Evolutionary conservation across 345 rosid genomes (phyloP), one percentile per base, ranked within the genome.

Genomic region (Rhizophora apiculata): DNA sequence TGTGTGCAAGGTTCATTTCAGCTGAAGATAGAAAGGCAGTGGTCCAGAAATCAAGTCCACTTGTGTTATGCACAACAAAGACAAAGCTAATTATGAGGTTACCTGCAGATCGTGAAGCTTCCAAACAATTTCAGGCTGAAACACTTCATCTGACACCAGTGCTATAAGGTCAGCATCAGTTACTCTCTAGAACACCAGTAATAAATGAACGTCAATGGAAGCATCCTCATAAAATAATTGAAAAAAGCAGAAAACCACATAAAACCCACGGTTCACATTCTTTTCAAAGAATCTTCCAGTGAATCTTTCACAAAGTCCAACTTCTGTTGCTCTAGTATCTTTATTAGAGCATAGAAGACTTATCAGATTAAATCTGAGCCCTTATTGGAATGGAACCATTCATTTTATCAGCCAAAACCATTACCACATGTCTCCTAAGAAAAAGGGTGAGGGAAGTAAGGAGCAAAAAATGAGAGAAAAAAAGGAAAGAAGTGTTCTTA

Each of bases 131-230:
- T 83, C 86, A 31, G 99, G 97, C 78, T 95, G 99, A 76, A 90
- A 95, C 73, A 95, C 89, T 81, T 95, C 98, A 82, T 96, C 98
- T n/a, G 99, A 90, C 31, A 96, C 90, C 76, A 92, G 70, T 16
- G 95, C 97, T 80, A 86, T 81, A 48, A 96, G 80, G 83, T 96
- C 99, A 30, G 96, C 98, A 77, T 90, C 94, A 0, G 93, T 85
- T 76, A 92, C 90, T 79, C 88, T 87, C 98, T 96, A 76, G 32
- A 66, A 63, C 67, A 79, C 43, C 60, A 76, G 34, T 9, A 70
- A 79, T 63, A 21, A 55, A 63, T 66, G 73, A 56, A 32, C 54
- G 71, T 62, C 78, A 68, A 32, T 56, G 58, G 15, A 60, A n/a
- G 59, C 69, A 68, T 55, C 64, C 20, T 55, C 71, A 76, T 6